phyloP scores from a whole-genome alignment of 148 eudicot genomes.

The Polygonum maritimum region DNA sequence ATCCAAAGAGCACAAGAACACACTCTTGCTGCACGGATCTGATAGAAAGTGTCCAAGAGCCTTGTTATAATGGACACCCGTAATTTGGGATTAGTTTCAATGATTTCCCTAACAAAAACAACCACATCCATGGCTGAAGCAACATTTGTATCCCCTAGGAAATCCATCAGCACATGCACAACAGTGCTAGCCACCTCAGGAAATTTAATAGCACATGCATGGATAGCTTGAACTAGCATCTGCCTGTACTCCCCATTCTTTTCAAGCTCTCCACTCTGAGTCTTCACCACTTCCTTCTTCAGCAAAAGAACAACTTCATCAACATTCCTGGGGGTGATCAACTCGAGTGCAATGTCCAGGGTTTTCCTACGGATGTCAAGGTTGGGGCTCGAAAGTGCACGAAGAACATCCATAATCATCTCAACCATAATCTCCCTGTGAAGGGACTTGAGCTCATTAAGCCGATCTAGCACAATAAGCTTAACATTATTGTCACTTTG shows the following conservation, averaged over 20 bases:
- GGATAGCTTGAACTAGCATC: constrained; percentile 97
- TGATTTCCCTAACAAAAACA: constrained; percentile 83
- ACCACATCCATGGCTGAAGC: constrained; percentile 93
- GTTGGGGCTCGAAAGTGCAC: constrained; percentile 95
- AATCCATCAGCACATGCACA: constrained; percentile 93
- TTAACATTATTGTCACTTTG: constrained; percentile 97
- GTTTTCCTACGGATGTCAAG: constrained; percentile 85
- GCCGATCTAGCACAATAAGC: constrained; percentile 86
- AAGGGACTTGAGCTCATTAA: constrained; percentile 65
- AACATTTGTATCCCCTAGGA: constrained; percentile 87
- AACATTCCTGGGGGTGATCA: constrained; percentile 77
- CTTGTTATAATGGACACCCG: constrained; percentile 84
- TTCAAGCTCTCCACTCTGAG: constrained; percentile 85
- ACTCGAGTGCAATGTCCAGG: constrained; percentile 67
- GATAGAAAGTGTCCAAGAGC: constrained; percentile 85
- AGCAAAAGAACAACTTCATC: constrained; percentile 87
- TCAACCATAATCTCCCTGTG: constrained; percentile 90
- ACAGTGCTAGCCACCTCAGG: constrained; percentile 99
- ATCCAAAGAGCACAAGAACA: constrained; percentile 97
- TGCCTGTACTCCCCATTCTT: constrained; percentile 93
- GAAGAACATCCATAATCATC: constrained; percentile 87
- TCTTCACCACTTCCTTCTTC: constrained; percentile 93
- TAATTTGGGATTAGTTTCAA: constrained; percentile 81
- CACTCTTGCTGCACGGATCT: constrained; percentile 86
- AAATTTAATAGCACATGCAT: constrained; percentile 88